phyloP scores from a whole-genome alignment of 2,329 filamentous ascomycete genomes.

The Atkinsonella hypoxylon region DNA sequence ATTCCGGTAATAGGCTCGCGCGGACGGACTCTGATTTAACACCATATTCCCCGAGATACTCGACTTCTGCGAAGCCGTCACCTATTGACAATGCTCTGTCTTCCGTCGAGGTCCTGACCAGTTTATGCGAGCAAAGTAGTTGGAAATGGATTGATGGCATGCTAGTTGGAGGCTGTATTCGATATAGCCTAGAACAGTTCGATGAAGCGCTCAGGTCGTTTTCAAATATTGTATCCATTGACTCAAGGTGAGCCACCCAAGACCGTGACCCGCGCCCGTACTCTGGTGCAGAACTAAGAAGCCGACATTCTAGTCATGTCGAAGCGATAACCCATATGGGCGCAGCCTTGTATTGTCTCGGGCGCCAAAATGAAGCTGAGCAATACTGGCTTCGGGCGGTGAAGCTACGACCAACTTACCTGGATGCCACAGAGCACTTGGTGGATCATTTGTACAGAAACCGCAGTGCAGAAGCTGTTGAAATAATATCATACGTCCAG shows the following conservation, averaged over 20 bases:
- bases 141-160: slow-evolving; percentile 94
- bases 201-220: slow-evolving; percentile 67
- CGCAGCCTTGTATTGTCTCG: slow-evolving; percentile 74
- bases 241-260: slow-evolving; percentile 37
- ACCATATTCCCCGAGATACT: slow-evolving; percentile 5
- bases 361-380: slow-evolving; percentile 73
- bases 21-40: background rate
- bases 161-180: slow-evolving; percentile 78
- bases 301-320: slow-evolving; percentile 50
- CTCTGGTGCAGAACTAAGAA: background rate
- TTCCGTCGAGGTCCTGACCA: slow-evolving; percentile 60
- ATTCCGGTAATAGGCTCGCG: background rate
- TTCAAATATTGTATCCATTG: slow-evolving; percentile 45
- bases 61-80: slow-evolving; percentile 15
- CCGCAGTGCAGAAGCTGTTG: slow-evolving; percentile 71
- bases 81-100: slow-evolving; percentile 45
- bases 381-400: slow-evolving; percentile 78
- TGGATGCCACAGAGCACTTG: slow-evolving; percentile 91
- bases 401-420: slow-evolving; percentile 70
- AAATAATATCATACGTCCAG: slow-evolving; percentile 79
- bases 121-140: slow-evolving; percentile 63
- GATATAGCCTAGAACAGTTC: slow-evolving; percentile 81
- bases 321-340: slow-evolving; percentile 92
- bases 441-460: slow-evolving; percentile 80
- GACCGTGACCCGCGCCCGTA: too few species aligned